Percentiles rank a stretch among this genome's conserved stretches.
These are phyloP conservation scores for Phytophthora pinifolia DNA, from an alignment of 352 stramenopile genomes.

Conservation along the genomic window DNA sequence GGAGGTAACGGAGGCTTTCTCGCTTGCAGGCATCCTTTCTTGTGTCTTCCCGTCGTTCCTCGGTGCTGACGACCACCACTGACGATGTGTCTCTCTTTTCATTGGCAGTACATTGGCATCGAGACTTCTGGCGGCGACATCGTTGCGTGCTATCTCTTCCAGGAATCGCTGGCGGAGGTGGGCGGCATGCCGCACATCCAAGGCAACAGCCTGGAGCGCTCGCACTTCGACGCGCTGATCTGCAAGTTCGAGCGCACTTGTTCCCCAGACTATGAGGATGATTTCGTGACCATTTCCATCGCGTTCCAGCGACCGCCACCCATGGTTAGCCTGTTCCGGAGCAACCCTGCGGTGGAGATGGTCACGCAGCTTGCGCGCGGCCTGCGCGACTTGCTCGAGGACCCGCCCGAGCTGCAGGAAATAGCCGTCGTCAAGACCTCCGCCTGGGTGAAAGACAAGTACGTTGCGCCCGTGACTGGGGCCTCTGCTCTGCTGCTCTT, in stretches of 20 bases:
- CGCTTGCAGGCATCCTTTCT: conserved; percentile 22
- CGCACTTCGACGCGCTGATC: conserved; percentile 83
- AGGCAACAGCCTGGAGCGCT: conserved; percentile 76
- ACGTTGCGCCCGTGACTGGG: conserved; percentile 18
- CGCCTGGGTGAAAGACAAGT: conserved; percentile 85
- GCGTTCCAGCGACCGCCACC: conserved; percentile 82
- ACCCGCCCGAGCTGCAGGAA: conserved; percentile 75
- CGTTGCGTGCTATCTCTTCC: conserved; percentile 83
- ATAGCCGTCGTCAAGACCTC: conserved; percentile 83
- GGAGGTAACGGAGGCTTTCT: conserved; percentile 45
- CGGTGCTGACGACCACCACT: conserved; percentile 22
- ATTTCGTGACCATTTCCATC: conserved; percentile 82
- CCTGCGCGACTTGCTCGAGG: conserved; percentile 74
- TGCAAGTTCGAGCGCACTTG: conserved; percentile 84
- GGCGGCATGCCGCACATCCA: conserved; percentile 83
- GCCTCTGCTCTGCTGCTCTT: neutral
- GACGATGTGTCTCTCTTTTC: conserved; percentile 18
- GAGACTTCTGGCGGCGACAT: conserved; percentile 75
- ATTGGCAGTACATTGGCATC: conserved; percentile 76
- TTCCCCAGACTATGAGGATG: conserved; percentile 62
- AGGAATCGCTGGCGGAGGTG: conserved; percentile 83
- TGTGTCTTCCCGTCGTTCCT: conserved; percentile 25
- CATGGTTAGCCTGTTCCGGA: conserved; percentile 81
- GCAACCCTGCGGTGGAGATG: conserved; percentile 84
- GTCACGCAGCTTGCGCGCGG: conserved; percentile 79